Evolutionary conservation across 2,329 filamentous ascomycete species (phyloP), one percentile per base, ranked within the genome.

Genomic region (Fusarium metavorans): DNA sequence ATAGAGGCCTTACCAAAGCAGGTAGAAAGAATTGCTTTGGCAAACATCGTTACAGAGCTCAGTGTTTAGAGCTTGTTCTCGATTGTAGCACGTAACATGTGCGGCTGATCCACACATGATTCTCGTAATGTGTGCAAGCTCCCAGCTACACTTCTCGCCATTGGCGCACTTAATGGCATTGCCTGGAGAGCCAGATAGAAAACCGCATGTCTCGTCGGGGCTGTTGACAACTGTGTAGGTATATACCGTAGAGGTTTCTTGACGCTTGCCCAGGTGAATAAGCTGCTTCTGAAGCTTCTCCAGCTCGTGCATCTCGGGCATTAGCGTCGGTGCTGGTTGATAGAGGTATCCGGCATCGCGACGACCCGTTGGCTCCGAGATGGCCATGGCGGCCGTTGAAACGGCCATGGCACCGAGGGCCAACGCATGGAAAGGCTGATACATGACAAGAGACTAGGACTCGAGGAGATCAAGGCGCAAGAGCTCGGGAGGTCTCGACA

Each of bases 141-240:
- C 72, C 72, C 72, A 75, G 25, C 62, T 63, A 2, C 72, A 75
- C 2, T 9, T 37, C 0, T 48, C 32, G 2, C 66, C 48, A 34
- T 74, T 72, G 11, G 30, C 18, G 39, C 72, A 74, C 14, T 69
- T 74, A 6, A 74, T 72, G 10, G 64, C 71, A 23, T 66, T 72
- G 41, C 72, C 72, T 34, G 71, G 61, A 4, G 72, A 74, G 1
- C 64, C 72, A 2, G 71, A 74, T 16, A 74, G 43, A 6, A 61
- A 74, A 1, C 72, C 72, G 20, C 72, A 74, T 3, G 72, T 75
- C 7, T 67, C 56, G 3, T 74, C 68, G 5, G 72, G 63, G 39
- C 57, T 58, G 6, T 54, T n/a, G 32, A 68, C 66, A 7, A 72
- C 5, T 6, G 68, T 74, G 11, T 45, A 66, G 2, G 71, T 74